Conservation (phyloP, 805 yeast species). For the Metschnikowia cerradonensis region DNA sequence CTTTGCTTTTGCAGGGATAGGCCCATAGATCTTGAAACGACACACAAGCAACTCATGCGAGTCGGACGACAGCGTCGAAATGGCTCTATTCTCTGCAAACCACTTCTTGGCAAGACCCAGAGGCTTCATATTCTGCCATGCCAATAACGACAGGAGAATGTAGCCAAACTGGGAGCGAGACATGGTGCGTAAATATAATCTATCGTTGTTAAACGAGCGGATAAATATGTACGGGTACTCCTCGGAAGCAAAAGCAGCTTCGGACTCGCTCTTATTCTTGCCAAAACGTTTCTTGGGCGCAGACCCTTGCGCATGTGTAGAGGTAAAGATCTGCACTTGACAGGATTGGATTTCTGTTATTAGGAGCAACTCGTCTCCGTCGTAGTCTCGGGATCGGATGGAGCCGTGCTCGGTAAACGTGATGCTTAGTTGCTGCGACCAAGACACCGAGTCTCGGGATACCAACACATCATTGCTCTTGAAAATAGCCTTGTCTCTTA, state of each 20-base stretch:
- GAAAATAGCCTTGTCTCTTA: slow-evolving; percentile 33
- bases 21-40: slow-evolving; percentile 63
- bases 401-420: slow-evolving; percentile 32
- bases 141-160: slow-evolving; percentile 43
- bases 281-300: slow-evolving; percentile 7
- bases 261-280: slow-evolving; percentile 2
- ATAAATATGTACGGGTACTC: slow-evolving; percentile 41
- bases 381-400: slow-evolving; percentile 30
- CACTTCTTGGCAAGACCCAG: slow-evolving; percentile 54
- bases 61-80: slow-evolving; percentile 17
- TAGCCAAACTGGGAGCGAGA: slow-evolving; percentile 38
- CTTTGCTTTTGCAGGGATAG: slow-evolving; percentile 42
- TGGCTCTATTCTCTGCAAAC: slow-evolving; percentile 39
- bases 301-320: slow-evolving; percentile 11
- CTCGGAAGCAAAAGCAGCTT: slow-evolving; percentile 9
- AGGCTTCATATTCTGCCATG: slow-evolving; percentile 56
- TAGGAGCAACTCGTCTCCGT: slow-evolving; percentile 27
- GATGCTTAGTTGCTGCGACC: slow-evolving; percentile 31
- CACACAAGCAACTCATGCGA: slow-evolving; percentile 51
- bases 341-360: slow-evolving; percentile 38
- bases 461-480: slow-evolving; percentile 30
- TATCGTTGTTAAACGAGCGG: slow-evolving; percentile 36
- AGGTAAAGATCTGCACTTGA: slow-evolving; percentile 34
- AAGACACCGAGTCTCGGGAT: slow-evolving; percentile 35
- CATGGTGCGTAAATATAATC: slow-evolving; percentile 34